Conservation (phyloP, 345 rosid genomes). For the Turnera subulata region DNA sequence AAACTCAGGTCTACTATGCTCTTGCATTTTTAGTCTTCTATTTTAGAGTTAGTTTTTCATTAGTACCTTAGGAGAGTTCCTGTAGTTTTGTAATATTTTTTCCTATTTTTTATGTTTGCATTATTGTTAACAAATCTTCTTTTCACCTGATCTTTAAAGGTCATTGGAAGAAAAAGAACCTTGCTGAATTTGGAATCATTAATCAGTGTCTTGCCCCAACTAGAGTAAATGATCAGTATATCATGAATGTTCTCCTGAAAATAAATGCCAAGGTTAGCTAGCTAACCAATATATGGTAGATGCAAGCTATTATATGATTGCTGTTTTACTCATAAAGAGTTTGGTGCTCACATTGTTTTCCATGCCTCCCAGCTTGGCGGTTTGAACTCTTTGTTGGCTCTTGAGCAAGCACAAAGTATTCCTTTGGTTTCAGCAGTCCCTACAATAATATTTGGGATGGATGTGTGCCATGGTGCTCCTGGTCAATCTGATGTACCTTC, state of each 20-base stretch:
- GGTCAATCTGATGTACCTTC: slow-evolving; percentile 26
- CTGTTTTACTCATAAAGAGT: background rate
- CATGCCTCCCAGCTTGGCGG: slow-evolving; percentile 21
- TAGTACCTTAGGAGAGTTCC: too few species aligned
- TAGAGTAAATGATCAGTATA: slow-evolving; percentile 21
- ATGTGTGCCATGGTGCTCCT: slow-evolving; percentile 27
- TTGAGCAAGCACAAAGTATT: slow-evolving; percentile 13
- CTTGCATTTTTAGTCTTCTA: too few species aligned
- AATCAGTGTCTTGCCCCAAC: slow-evolving; percentile 21
- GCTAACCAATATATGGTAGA: background rate
- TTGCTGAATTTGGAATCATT: slow-evolving; percentile 26
- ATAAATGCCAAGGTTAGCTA: slow-evolving; percentile 24
- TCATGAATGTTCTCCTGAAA: slow-evolving; percentile 26
- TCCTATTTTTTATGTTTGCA: too few species aligned
- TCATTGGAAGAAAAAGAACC: slow-evolving; percentile 26
- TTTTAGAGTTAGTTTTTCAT: too few species aligned
- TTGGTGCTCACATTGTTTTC: background rate
- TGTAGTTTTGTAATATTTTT: too few species aligned
- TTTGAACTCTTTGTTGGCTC: slow-evolving; percentile 20
- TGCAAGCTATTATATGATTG: background rate
- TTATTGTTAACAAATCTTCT: too few species aligned
- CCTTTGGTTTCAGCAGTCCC: slow-evolving; percentile 23
- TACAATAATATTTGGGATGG: slow-evolving; percentile 28
- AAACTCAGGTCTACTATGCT: too few species aligned
- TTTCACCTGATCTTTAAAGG: slow-evolving; percentile 13